Evolutionary conservation across 495 filamentous ascomycete genomes (phyloP), one percentile per base, ranked within the genome.

Genomic region (Chaetomium fimeti): DNA sequence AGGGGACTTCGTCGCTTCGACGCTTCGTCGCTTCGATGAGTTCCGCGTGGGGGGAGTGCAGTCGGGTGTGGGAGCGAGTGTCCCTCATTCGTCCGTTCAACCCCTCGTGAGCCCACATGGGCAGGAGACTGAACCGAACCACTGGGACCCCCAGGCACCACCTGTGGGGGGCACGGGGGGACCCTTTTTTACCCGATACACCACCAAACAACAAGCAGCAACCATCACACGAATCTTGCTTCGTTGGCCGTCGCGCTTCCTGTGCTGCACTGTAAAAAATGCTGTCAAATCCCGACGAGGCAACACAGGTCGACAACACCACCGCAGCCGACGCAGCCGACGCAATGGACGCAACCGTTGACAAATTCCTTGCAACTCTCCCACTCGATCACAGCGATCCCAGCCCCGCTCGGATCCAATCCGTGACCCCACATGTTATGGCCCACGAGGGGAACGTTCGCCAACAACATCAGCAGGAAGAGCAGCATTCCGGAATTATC

Each of bases 401-500:
- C 42, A 36, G 42, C 57, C 25, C 57, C 42, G 28, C 57, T 59
- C 27, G 25, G 22, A 28, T 2, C 16, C 52, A 20, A 36, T 28
- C 52, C 49, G 2, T 32, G 11, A 13, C 5, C 38, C 55, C 55
- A 38, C 36, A 57, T 43, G 38, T 38, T 20, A 24, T 27, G 16
- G 18, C 32, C 57, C 57, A 20, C 38, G 42, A 58, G 8, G 25
- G 6, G 9, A 42, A 32, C 15, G 40, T 48, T 32, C 40, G 20
- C 0, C 42, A 3, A 1, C 28, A 38, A 27, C 32, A 56, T 9
- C 29, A 25, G 32, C 32, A 36, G 3, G 32, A 36, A 9, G 32
- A 36, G 32, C 36, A 49, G 2, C 5, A 60, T 5, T 18, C 48
- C 22, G 55, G 64, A 66, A 71, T 74, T 57, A 65, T 72, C 60